These are phyloP conservation scores for Phytophthora crassamura DNA, from an alignment of 352 stramenopile genomes.

Conservation along the genomic window DNA sequence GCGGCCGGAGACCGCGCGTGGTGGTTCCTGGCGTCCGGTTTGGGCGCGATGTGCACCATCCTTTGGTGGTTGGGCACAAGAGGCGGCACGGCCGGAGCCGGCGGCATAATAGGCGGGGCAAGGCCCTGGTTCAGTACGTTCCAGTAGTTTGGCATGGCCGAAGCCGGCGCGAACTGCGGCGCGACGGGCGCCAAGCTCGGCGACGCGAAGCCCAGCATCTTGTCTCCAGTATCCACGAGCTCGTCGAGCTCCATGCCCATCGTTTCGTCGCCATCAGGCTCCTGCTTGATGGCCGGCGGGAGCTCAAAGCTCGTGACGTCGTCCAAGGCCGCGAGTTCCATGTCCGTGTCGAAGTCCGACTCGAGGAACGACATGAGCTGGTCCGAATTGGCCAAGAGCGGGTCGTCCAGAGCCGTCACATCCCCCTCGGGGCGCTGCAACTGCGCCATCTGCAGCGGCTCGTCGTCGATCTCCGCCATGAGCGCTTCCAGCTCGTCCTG, in stretches of 20 bases:
- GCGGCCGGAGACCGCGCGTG: constrained; percentile 10
- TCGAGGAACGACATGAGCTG: constrained; percentile 63
- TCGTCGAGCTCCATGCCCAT: constrained; percentile 51
- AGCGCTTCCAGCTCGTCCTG: constrained; percentile 79
- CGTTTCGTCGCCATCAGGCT: constrained; percentile 33
- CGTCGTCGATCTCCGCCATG: constrained; percentile 81
- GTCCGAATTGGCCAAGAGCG: constrained; percentile 48
- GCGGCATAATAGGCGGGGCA: constrained; percentile 33
- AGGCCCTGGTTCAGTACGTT: constrained; percentile 84
- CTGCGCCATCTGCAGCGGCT: constrained; percentile 36
- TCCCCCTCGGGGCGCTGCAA: constrained; percentile 8
- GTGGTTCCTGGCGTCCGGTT: constrained; percentile 47
- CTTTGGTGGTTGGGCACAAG: constrained; percentile 29
- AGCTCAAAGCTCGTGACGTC: constrained; percentile 39
- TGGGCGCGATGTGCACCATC: constrained; percentile 84
- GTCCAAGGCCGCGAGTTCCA: constrained; percentile 71
- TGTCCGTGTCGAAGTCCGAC: constrained; percentile 65
- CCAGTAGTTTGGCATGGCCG: constrained; percentile 87
- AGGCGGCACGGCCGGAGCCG: constrained; percentile 36
- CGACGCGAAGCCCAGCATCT: constrained; percentile 3
- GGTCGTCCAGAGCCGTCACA: constrained; percentile 39
- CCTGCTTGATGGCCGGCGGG: constrained; percentile 11
- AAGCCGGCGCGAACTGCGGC: constrained; percentile 65
- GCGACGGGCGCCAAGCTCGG: constrained; percentile 26
- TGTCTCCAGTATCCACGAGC: constrained; percentile 21